Base-by-base conservation (phyloP, 176 grass and related monocot genomes). In the Zoysia pacifica region DNA sequence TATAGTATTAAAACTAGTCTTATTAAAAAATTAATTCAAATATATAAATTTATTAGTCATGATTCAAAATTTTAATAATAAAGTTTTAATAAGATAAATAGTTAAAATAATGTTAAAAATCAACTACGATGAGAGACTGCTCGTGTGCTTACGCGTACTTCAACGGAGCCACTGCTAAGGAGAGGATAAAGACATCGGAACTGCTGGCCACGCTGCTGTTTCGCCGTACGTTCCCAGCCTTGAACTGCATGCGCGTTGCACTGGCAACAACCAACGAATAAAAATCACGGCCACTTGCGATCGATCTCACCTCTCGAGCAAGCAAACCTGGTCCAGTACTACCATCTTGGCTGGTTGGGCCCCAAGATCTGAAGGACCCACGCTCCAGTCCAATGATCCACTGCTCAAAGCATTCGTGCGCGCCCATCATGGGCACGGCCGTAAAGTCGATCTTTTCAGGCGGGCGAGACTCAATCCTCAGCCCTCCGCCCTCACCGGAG, bases 161-260 rank as follows among this genome's bases (percentile, higher is more conserved):
- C 11, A 14, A 14, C 14, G 12, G 6, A 55, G 4, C 52, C 51
- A 53, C 12, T 53, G 28, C 28, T 28, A 28, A 53, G 51, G 51
- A 53, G 2, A 55, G 52, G 6, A 13, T 4, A 14, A 11, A 13
- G 28, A 28, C 28, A 28, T 28, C 28, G 28, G 28, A 28, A 28
- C 28, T 28, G 0, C 19, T 61, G 53, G 16, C 20, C 6, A 13
- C 20, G 13, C 1, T 18, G 78, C 13, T 45, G 53, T 80, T 80
- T 80, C 65, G 42, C 59, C 9, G 78, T 70, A 80, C 66, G 66
- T 70, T 73, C 50, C 2, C 18, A 1, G 46, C 53, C n/a, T 80
- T 15, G 20, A 73, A 55, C 2, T 9, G 66, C 52, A 52, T 48
- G 65, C 65, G 46, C 18, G 49, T 12, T 47, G 50, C 65, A 58